Evolutionary conservation across 768 basidiomycete species (phyloP).

Genomic region (Pisolithus microcarpus): DNA sequence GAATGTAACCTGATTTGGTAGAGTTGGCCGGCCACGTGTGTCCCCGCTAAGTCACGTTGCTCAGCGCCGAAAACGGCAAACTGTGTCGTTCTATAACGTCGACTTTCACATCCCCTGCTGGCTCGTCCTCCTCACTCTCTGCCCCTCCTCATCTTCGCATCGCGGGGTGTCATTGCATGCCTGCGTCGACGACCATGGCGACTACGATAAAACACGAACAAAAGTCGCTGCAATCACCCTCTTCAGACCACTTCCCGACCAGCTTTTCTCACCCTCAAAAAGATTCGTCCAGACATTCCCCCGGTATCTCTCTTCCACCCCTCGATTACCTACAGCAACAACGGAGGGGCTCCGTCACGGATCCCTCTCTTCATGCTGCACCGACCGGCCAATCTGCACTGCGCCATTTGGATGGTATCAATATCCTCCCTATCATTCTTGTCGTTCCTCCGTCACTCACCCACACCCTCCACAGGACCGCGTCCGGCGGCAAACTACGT

Average conservation of each 20-base stretch:
- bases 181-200: constrained; percentile 6
- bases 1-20: constrained; percentile 18
- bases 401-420: constrained; percentile 18
- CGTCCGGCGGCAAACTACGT: constrained; percentile 63
- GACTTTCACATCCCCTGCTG: constrained; percentile 14
- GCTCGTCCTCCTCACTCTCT: constrained; percentile 2
- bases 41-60: constrained; percentile 23
- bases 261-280: constrained; percentile 24
- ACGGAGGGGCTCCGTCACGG: constrained; percentile 77
- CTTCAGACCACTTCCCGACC: constrained; percentile 3
- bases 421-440: constrained; percentile 8
- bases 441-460: constrained; percentile 15
- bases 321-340: constrained; percentile 76
- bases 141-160: background rate
- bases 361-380: constrained; percentile 69
- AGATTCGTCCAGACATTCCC: constrained; percentile 38
- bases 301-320: constrained; percentile 59
- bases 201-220: constrained; percentile 5
- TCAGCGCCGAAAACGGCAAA: constrained; percentile 17
- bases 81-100: constrained; percentile 25
- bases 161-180: constrained; percentile 7
- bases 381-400: constrained; percentile 21
- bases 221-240: constrained; percentile 1
- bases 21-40: constrained; percentile 22
- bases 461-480: constrained; percentile 33